Evolutionary conservation across 129 eudicot species (phyloP), one percentile per base, ranked within the genome.

Genomic region (Smallanthus sonchifolius): DNA sequence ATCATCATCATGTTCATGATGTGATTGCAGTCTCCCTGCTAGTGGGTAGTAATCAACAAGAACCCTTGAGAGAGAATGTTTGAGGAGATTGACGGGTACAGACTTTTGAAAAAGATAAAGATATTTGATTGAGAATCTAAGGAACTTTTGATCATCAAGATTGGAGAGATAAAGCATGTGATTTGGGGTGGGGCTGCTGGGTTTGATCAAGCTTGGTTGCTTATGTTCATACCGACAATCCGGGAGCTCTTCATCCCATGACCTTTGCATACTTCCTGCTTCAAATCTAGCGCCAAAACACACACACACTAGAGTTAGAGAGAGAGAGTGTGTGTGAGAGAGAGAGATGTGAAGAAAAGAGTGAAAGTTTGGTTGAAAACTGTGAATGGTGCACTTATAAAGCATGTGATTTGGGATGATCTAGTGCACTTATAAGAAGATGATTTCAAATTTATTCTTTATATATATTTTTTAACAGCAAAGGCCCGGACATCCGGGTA

Each of bases 101-200:
- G 87, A 76, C 44, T 90, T 93, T 54, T 30, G 77, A 80, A 80
- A 93, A 78, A 93, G 82, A 65, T 90, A 93, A 69, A 93, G 84
- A 70, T 89, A 93, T 57, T 90, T 93, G 76, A 88, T 87, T 39
- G 95, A 82, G 87, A 90, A 93, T 84, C 98, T 90, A 2, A 93
- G 85, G 69, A 93, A 93, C 83, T 84, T 93, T 79, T 93, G 98
- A 67, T 87, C 96, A 72, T 93, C 98, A 44, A 93, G 92, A 75
- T 93, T 93, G 51, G 98, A 90, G 69, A 93, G 89, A 59, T 86
- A 86, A 19, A 93, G 88, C 13, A 78, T 37, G 72, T 90, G 85
- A 32, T 77, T 88, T 42, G 98, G 96, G 44, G 98, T 90, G 72
- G 86, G 85, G 65, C 73, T 81, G 63, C 10, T 80, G 9, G 98